Percentiles rank a stretch among this genome's conserved stretches.
Conservation (phyloP, 352 stramenopile genomes). For the Phytophthora fragariae region DNA sequence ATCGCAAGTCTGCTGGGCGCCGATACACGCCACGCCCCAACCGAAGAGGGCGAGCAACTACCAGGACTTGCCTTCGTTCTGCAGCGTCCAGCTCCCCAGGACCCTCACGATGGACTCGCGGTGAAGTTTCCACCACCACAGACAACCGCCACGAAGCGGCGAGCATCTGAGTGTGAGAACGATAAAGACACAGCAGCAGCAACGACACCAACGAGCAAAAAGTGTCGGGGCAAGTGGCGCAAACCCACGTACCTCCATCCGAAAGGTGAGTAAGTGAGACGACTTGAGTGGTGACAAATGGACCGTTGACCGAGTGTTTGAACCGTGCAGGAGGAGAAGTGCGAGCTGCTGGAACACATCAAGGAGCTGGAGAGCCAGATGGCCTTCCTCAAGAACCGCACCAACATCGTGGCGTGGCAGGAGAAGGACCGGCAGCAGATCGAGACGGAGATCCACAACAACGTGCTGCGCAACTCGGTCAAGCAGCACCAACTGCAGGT, state of each 20-base stretch:
- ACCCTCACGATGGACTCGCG: background rate
- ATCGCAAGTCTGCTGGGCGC: slow-evolving; percentile 25
- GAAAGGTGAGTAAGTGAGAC: slow-evolving; percentile 34
- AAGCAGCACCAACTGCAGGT: slow-evolving; percentile 44
- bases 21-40: background rate
- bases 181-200: slow-evolving; percentile 7
- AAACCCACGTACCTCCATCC: slow-evolving; percentile 51
- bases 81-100: slow-evolving; percentile 1
- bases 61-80: slow-evolving; percentile 26
- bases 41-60: slow-evolving; percentile 11
- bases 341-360: slow-evolving; percentile 44
- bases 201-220: slow-evolving; percentile 15
- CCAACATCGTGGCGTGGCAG: slow-evolving; percentile 40
- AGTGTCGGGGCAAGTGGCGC: slow-evolving; percentile 35
- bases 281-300: background rate
- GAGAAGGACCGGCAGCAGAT: slow-evolving; percentile 34
- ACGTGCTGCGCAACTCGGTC: slow-evolving; percentile 44
- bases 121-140: background rate
- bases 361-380: slow-evolving; percentile 45
- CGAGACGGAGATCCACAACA: slow-evolving; percentile 41
- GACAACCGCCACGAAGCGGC: slow-evolving; percentile 14
- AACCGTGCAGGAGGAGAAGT: slow-evolving; percentile 44
- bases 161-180: slow-evolving; percentile 27
- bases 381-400: slow-evolving; percentile 38
- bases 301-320: too few species aligned